These are phyloP conservation scores for Thelephora terrestris DNA, from an alignment of 1,284 basidiomycete species.

Conservation along the genomic window DNA sequence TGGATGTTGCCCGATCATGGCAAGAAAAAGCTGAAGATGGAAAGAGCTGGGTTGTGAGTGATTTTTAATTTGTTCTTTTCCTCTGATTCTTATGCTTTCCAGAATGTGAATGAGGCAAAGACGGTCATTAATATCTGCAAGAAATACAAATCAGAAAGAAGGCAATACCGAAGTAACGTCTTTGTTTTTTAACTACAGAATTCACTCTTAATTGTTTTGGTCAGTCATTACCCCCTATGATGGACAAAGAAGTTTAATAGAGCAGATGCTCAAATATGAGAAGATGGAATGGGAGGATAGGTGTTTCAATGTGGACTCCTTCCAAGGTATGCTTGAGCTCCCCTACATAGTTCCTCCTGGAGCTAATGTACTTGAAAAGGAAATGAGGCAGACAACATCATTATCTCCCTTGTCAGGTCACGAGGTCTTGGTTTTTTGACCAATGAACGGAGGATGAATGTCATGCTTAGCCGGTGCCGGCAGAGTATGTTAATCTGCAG, in stretches of 20 bases:
- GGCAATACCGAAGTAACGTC: constrained; percentile 28
- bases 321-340: constrained; percentile 35
- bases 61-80: not conserved
- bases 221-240: constrained; percentile 63
- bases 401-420: constrained; percentile 50
- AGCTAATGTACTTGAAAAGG: constrained; percentile 14
- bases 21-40: constrained; percentile 24
- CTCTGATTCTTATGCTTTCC: not conserved
- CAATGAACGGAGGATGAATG: constrained; percentile 46
- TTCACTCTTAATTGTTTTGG: no score
- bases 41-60: constrained; percentile 25
- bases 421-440: constrained; percentile 35
- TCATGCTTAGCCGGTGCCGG: constrained; percentile 61
- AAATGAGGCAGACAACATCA: constrained; percentile 41
- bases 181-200: no score
- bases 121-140: constrained; percentile 16
- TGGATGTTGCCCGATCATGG: constrained; percentile 30
- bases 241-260: constrained; percentile 44
- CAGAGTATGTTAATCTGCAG: constrained; percentile 58
- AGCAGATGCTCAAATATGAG: constrained; percentile 33
- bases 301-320: constrained; percentile 59
- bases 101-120: constrained; percentile 17
- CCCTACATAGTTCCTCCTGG: no score
- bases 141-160: constrained; percentile 29
- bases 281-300: constrained; percentile 45